Percentiles rank a stretch among this genome's conserved stretches.
Evolutionary conservation across 1,139 yeast genomes (phyloP).

Genomic region (Magnusiomyces magnusii): DNA sequence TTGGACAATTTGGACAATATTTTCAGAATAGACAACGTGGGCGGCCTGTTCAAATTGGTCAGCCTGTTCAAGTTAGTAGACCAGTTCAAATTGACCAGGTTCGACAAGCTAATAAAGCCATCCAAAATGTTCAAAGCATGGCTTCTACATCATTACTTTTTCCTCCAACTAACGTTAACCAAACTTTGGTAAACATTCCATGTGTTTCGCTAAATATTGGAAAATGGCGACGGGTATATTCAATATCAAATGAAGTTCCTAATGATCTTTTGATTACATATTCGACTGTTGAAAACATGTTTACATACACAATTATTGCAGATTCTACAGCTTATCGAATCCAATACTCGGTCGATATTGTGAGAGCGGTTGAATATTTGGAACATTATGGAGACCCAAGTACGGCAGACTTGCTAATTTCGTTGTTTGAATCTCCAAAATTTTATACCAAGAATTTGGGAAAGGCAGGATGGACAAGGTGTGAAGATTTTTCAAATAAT

Average conservation of each 20-base stretch:
- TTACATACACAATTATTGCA: slow-evolving; percentile 26
- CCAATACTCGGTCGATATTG: too few relatives aligned
- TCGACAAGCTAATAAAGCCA: too few relatives aligned
- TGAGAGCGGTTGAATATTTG: slow-evolving; percentile 22
- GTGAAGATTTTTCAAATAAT: slow-evolving; percentile 29
- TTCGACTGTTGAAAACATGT: slow-evolving; percentile 20
- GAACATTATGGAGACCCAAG: too few relatives aligned
- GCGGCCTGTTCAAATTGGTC: too few relatives aligned
- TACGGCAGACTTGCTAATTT: slow-evolving; percentile 23
- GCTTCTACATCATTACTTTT: background rate
- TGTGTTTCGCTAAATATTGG: slow-evolving; percentile 29
- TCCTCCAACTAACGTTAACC: background rate
- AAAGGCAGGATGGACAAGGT: slow-evolving; percentile 22
- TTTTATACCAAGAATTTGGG: slow-evolving; percentile 23
- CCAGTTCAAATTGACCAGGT: too few relatives aligned
- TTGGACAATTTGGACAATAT: too few relatives aligned
- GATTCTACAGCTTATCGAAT: slow-evolving; percentile 26
- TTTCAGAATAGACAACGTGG: too few relatives aligned
- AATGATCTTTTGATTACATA: slow-evolving; percentile 26
- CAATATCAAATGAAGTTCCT: slow-evolving; percentile 12
- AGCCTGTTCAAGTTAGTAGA: too few relatives aligned
- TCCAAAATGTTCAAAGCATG: too few relatives aligned
- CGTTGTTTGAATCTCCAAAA: slow-evolving; percentile 21
- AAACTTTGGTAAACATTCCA: slow-evolving; percentile 18
- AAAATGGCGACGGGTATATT: slow-evolving; percentile 27